Base-by-base conservation (phyloP, 1,284 basidiomycete genomes). In the Ceratobasidium sp. region DNA sequence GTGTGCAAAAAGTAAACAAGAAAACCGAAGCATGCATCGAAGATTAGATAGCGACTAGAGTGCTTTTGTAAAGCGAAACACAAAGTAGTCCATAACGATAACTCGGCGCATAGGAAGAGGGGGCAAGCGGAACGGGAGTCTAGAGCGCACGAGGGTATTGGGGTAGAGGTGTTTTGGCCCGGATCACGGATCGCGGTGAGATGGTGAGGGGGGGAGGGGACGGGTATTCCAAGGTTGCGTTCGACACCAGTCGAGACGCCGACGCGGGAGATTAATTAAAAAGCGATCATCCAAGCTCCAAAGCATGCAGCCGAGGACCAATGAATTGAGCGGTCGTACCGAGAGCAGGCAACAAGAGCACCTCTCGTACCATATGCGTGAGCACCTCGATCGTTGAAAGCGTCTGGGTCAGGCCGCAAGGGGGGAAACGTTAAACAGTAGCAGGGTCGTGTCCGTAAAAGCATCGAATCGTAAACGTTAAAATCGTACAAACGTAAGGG, bases 1-100 rank as follows among this genome's bases (percentile, higher is more conserved):
- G 39, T 39, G 52, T 57, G 53, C 30, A 32, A 46, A 46, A 46
- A 52, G 9, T 45, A 39, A 64, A 50, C 12, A 32, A 34, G 16
- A 32, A 5, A 57, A 36, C 18, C 32, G 26, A 18, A 39, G 28
- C 48, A 53, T 59, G 46, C 50, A 53, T 48, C 62, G 32, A 50
- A 65, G 39, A 69, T 69, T 69, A 69, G 58, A 59, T 30, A 57
- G 52, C 39, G 52, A 69, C 52, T 69, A 69, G n/a, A 21, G 30
- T 69, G 65, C 65, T 69, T 69, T 69, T 69, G 12, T 14, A n/a
- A 21, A 52, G 6, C 26, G 9, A 69, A 14, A 34, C 26, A 8
- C 26, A 26, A 41, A 34, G 57, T 1, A 69, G 65, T 57, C 50
- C 65, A 69, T 69, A 69, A 69, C 39, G 39, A 69, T 69, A 69